phyloP scores from a whole-genome alignment of 176 grass and related monocot genomes.

The Zea mays region DNA sequence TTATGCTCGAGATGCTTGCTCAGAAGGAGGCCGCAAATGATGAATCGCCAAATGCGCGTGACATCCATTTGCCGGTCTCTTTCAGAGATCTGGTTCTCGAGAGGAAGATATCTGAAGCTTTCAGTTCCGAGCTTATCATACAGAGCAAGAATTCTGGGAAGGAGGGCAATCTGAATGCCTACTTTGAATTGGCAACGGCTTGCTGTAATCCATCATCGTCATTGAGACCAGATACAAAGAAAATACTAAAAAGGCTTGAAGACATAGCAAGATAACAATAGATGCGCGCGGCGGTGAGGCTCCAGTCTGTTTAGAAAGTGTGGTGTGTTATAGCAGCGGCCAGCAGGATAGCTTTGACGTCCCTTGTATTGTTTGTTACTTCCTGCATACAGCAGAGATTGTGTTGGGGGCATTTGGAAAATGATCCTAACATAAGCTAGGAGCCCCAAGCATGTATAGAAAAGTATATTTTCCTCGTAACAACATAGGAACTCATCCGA shows the following conservation, averaged over 20 bases:
- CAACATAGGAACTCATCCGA: conserved; percentile 11
- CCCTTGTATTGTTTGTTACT: conserved; percentile 17
- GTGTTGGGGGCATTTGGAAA: conserved; percentile 7
- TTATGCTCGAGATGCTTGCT: conserved; percentile 87
- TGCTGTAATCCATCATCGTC: conserved; percentile 77
- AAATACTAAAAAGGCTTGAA: conserved; percentile 56
- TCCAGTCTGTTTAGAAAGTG: conserved; percentile 22
- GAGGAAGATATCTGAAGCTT: conserved; percentile 66
- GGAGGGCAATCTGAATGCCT: conserved; percentile 49
- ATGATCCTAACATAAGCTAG: conserved; percentile 7
- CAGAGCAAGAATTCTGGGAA: conserved; percentile 52
- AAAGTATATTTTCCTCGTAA: conserved; percentile 30
- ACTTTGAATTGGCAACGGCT: conserved; percentile 53
- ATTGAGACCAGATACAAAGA: conserved; percentile 68
- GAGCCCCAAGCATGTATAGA: conserved; percentile 27
- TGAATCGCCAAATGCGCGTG: conserved; percentile 38
- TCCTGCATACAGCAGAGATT: conserved; percentile 26
- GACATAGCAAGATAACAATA: conserved; percentile 52
- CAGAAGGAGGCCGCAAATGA: conserved; percentile 55
- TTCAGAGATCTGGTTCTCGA: conserved; percentile 79
- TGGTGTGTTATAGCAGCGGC: conserved; percentile 13
- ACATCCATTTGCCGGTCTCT: conserved; percentile 55
- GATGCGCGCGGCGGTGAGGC: not conserved
- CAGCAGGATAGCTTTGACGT: conserved; percentile 40
- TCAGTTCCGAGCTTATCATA: conserved; percentile 54